A percentile compares a stretch with the other conserved stretches of the same genome.
Conservation (phyloP, 106 monocot species). For the Hemerocallis citrina region DNA sequence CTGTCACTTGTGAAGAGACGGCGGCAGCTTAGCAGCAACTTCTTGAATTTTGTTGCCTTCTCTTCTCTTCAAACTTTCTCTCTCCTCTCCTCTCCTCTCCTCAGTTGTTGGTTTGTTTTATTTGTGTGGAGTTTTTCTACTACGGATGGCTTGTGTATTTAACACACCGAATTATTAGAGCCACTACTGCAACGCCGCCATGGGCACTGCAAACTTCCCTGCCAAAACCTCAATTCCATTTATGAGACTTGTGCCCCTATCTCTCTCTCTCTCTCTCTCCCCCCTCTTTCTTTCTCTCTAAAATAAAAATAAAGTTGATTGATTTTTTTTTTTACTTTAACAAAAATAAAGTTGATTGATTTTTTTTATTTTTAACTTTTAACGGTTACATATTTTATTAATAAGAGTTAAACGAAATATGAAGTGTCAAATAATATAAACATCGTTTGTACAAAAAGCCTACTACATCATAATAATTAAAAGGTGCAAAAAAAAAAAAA, state of each 20-base stretch:
- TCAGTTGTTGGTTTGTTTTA: background rate
- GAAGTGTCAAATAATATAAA: too few species aligned
- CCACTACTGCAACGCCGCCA: conserved; percentile 37
- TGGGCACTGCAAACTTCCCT: conserved; percentile 29
- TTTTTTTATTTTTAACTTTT: too few species aligned
- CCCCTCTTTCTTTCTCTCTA: background rate
- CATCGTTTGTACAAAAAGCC: too few species aligned
- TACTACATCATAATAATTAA: too few species aligned
- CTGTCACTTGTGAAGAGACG: background rate
- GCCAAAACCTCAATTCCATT: conserved; percentile 27
- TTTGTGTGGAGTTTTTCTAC: background rate
- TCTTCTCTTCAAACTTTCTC: too few species aligned
- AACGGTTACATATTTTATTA: too few species aligned
- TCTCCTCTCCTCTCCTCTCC: conserved; percentile 1
- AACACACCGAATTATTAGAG: conserved; percentile 32
- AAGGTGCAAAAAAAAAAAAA: too few species aligned
- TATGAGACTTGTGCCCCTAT: conserved; percentile 7
- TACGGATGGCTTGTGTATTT: background rate
- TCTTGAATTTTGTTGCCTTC: background rate
- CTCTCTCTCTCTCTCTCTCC: conserved; percentile 1
- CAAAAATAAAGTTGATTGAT: too few species aligned
- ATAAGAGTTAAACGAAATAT: too few species aligned
- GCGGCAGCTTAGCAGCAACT: conserved; percentile 5
- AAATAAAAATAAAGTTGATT: background rate
- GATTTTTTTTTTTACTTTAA: too few species aligned